Conservation (phyloP, 2,329 filamentous ascomycete species). For the Albifimbria verrucaria region DNA sequence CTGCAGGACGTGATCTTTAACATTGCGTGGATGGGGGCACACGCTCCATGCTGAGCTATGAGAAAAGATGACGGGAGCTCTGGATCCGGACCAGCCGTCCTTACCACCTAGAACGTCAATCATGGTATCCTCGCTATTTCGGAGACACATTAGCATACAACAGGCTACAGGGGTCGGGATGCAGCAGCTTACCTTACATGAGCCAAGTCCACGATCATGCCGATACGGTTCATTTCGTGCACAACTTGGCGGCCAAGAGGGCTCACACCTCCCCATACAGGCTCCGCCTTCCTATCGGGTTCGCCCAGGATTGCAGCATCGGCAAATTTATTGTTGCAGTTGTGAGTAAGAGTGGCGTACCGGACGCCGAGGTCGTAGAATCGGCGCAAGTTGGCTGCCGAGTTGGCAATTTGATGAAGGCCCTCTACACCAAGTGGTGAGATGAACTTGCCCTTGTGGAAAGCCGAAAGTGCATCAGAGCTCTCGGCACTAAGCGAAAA, state of each 20-base stretch:
- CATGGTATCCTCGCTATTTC: constrained; percentile 77
- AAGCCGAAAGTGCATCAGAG: constrained; percentile 58
- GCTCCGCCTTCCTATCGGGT: constrained; percentile 47
- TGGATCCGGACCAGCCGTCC: constrained; percentile 65
- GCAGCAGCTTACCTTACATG: constrained; percentile 50
- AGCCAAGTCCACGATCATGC: constrained; percentile 88
- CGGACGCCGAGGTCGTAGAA: constrained; percentile 78
- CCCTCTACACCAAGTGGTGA: constrained; percentile 82
- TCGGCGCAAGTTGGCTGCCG: constrained; percentile 67
- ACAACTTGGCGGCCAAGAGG: constrained; percentile 65
- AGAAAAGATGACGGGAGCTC: constrained; percentile 82
- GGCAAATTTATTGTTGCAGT: constrained; percentile 87
- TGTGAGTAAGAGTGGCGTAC: constrained; percentile 87
- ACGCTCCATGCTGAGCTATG: constrained; percentile 79
- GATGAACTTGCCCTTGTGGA: constrained; percentile 62
- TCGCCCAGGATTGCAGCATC: constrained; percentile 71
- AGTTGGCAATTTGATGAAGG: constrained; percentile 91
- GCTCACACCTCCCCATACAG: constrained; percentile 71
- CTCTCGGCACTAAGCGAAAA: constrained; percentile 66
- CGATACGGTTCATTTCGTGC: constrained; percentile 88
- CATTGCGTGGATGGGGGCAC: constrained; percentile 87
- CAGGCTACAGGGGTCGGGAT: neutral
- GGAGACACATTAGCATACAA: neutral
- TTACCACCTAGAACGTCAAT: constrained; percentile 69
- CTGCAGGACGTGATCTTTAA: constrained; percentile 77